A percentile compares a stretch with the other conserved stretches of the same genome.
Conservation (phyloP, 768 basidiomycete genomes). For the Multifurca ochricompacta region DNA sequence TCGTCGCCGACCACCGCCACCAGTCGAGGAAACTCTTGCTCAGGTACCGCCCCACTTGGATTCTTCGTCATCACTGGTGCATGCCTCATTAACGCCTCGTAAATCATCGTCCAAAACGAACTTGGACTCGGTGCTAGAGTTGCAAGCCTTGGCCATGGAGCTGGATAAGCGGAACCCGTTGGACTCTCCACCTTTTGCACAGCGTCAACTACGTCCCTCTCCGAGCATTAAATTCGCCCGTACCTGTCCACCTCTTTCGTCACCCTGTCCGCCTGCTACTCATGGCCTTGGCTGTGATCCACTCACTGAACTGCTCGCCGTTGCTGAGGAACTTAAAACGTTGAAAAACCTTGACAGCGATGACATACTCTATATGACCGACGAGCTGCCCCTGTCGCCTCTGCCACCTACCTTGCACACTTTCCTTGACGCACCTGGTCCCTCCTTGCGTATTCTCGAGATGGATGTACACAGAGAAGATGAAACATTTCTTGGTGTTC, state of each 20-base stretch:
- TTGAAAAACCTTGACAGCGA: conserved; percentile 14
- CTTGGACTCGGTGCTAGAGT: conserved; percentile 1
- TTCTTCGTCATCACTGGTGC: background rate
- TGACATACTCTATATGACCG: conserved; percentile 14
- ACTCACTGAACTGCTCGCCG: conserved; percentile 13
- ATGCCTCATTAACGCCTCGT: background rate
- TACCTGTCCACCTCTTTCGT: background rate
- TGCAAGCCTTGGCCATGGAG: background rate
- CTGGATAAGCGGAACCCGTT: background rate
- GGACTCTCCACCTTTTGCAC: background rate
- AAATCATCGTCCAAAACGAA: background rate
- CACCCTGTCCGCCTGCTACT: background rate
- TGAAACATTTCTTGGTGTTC: conserved; percentile 10
- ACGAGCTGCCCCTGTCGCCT: background rate
- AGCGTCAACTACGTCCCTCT: conserved; percentile 3
- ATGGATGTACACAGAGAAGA: conserved; percentile 15
- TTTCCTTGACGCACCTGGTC: conserved; percentile 5
- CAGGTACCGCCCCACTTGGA: background rate
- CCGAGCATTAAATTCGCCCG: conserved; percentile 8
- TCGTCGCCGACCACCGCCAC: conserved; percentile 4
- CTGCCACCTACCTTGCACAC: conserved; percentile 13
- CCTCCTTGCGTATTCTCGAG: conserved; percentile 7
- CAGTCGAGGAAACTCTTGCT: background rate
- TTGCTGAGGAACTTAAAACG: conserved; percentile 15
- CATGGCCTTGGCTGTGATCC: background rate